phyloP scores from a whole-genome alignment of 805 yeast species.

The Yarrowia sp. region DNA sequence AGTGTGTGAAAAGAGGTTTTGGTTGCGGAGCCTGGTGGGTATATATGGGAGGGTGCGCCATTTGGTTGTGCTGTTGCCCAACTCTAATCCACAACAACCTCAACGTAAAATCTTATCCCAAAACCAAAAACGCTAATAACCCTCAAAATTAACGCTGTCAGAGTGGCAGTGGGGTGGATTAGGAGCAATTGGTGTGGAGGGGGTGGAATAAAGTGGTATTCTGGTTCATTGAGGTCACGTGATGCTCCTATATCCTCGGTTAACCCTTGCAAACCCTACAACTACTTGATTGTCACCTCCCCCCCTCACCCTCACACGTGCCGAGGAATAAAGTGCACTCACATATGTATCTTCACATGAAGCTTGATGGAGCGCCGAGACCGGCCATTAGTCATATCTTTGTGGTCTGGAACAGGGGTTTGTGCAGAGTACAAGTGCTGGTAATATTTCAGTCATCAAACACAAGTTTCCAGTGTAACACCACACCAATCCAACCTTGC shows the following conservation, averaged over 20 bases:
- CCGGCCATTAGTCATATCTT: neutral
- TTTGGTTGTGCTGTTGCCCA: conserved; percentile 3
- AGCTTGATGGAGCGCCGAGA: neutral
- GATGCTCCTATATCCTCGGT: neutral
- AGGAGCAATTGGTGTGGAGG: too few relatives aligned
- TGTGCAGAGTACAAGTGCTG: neutral
- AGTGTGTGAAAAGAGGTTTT: neutral
- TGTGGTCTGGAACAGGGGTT: too few relatives aligned
- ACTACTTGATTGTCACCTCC: neutral
- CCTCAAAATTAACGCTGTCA: neutral
- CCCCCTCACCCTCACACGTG: conserved; percentile 11
- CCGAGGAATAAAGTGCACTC: conserved; percentile 1
- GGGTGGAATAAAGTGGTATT: too few relatives aligned
- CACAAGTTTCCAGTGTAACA: neutral
- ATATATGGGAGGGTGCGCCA: conserved; percentile 6
- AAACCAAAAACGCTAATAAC: neutral
- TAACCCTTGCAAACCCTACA: neutral
- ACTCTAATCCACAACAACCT: neutral
- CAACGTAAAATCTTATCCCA: neutral
- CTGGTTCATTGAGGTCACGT: neutral
- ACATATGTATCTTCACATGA: neutral
- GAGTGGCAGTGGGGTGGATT: neutral
- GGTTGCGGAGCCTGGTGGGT: neutral
- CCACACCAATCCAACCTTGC: too few relatives aligned
- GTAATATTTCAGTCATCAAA: neutral